Percentiles rank a stretch among this genome's conserved stretches.
These are phyloP conservation scores for Kuraishia cidri DNA, from an alignment of 805 yeast genomes.

Conservation along the genomic window DNA sequence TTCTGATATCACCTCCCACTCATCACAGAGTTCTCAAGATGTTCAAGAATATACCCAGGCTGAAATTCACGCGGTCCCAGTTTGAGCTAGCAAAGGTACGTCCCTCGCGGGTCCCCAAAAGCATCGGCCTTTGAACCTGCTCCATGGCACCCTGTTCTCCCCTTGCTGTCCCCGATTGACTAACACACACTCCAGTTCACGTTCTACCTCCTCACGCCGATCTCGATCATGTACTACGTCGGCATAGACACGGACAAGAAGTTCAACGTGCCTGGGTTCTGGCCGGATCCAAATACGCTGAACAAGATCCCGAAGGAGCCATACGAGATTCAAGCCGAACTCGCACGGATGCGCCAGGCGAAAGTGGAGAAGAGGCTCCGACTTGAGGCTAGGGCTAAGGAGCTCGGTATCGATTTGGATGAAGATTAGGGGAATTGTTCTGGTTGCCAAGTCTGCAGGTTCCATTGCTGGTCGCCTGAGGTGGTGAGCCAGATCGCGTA, in stretches of 20 bases:
- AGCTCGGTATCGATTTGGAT: conserved; percentile 54
- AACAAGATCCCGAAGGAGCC: conserved; percentile 91
- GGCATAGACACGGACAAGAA: conserved; percentile 87
- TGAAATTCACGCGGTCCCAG: conserved; percentile 35
- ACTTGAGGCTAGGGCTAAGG: conserved; percentile 62
- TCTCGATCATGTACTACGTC: conserved; percentile 86
- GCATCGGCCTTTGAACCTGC: too few species aligned
- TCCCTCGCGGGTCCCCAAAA: conserved; percentile 3
- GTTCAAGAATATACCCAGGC: too few species aligned
- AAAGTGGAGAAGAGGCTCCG: conserved; percentile 64
- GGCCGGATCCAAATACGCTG: conserved; percentile 93
- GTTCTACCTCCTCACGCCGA: conserved; percentile 78
- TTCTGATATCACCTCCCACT: too few species aligned
- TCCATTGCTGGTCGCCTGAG: not conserved
- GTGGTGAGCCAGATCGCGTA: too few species aligned
- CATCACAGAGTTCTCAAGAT: too few species aligned
- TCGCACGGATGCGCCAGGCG: conserved; percentile 78
- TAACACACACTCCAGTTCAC: conserved; percentile 43
- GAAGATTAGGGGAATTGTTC: conserved; percentile 19
- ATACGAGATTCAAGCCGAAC: conserved; percentile 82
- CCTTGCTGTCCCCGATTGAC: too few species aligned
- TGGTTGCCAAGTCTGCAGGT: not conserved
- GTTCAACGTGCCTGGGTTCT: conserved; percentile 86
- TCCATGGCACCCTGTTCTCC: too few species aligned
- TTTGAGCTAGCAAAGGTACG: conserved; percentile 41